A percentile compares a stretch with the other conserved stretches of the same genome.
Evolutionary conservation across 495 filamentous ascomycete species (phyloP).

Genomic region (Corynascus novoguineensis): DNA sequence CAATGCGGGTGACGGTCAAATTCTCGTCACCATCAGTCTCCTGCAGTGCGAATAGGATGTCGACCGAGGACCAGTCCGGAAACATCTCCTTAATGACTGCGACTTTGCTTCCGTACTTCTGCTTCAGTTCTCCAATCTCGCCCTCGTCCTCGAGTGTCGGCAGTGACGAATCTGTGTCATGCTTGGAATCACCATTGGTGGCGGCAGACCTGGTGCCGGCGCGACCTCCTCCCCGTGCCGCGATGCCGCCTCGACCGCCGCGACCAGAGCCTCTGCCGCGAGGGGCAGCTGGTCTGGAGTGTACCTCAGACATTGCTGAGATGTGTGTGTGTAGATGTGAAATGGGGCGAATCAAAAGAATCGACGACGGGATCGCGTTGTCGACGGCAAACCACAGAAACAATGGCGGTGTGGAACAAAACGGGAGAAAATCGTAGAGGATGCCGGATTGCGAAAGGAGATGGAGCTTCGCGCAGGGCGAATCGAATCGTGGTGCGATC

Average conservation of each 20-base stretch:
- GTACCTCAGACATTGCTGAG: constrained; percentile 84
- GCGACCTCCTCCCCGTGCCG: constrained; percentile 65
- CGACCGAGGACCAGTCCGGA: constrained; percentile 84
- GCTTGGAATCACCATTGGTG: constrained; percentile 47
- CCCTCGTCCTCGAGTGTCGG: constrained; percentile 70
- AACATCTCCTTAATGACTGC: constrained; percentile 81
- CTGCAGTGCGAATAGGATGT: constrained; percentile 83
- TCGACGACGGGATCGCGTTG: constrained; percentile 38
- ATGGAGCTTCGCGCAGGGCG: constrained; percentile 31
- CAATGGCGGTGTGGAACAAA: constrained; percentile 24
- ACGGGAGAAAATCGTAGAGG: constrained; percentile 30
- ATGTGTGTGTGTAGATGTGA: constrained; percentile 23
- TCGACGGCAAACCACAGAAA: constrained; percentile 30
- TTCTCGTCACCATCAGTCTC: constrained; percentile 88
- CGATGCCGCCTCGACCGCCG: constrained; percentile 72
- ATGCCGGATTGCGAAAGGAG: constrained; percentile 19
- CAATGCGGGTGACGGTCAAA: constrained; percentile 79
- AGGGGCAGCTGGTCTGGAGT: constrained; percentile 63
- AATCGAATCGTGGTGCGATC: constrained; percentile 29
- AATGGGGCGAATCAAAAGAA: constrained; percentile 19
- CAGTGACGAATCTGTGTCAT: constrained; percentile 50
- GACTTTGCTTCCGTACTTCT: constrained; percentile 71
- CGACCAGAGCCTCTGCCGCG: constrained; percentile 41
- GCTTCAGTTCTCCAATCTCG: constrained; percentile 87
- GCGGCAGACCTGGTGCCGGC: constrained; percentile 41